A percentile compares a stretch with the other conserved stretches of the same genome.
Evolutionary conservation across 352 stramenopile genomes (phyloP).

Genomic region (Phytophthora rubi): DNA sequence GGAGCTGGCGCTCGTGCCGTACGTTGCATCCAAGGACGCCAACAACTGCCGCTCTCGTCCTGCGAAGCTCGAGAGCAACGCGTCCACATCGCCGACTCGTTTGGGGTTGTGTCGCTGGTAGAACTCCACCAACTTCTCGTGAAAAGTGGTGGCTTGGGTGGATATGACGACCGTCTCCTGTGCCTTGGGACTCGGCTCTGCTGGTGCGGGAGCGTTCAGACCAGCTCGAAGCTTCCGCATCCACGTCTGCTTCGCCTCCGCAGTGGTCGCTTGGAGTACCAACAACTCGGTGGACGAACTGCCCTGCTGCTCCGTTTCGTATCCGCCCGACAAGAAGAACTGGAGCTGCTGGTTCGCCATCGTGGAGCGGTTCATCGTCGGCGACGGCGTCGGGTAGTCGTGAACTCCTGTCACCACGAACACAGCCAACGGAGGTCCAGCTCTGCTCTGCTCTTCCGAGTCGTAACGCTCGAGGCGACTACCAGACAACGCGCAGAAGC

Average conservation of each 20-base stretch:
- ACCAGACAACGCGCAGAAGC: slow-evolving; percentile 56
- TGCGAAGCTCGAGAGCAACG: slow-evolving; percentile 64
- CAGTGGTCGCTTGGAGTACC: slow-evolving; percentile 42
- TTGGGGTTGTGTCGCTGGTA: slow-evolving; percentile 92
- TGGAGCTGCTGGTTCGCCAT: slow-evolving; percentile 22
- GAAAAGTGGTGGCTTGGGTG: slow-evolving; percentile 36
- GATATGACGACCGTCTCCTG: slow-evolving; percentile 12
- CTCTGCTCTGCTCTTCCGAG: slow-evolving; percentile 48
- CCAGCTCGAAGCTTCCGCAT: slow-evolving; percentile 60
- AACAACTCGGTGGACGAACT: slow-evolving; percentile 26
- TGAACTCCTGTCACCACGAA: slow-evolving; percentile 57
- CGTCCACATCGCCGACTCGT: slow-evolving; percentile 86
- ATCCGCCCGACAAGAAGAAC: slow-evolving; percentile 34
- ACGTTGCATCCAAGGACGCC: slow-evolving; percentile 63
- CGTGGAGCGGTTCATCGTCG: slow-evolving; percentile 31
- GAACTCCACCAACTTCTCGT: slow-evolving; percentile 78
- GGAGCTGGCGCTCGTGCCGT: slow-evolving; percentile 48
- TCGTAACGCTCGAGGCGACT: slow-evolving; percentile 63
- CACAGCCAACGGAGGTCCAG: slow-evolving; percentile 40
- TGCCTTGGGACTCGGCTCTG: not conserved
- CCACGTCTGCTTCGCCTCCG: slow-evolving; percentile 62
- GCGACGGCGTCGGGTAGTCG: slow-evolving; percentile 45
- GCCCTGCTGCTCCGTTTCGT: slow-evolving; percentile 12
- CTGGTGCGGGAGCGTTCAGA: slow-evolving; percentile 20
- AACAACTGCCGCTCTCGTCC: slow-evolving; percentile 69